Conservation (phyloP, 1,284 basidiomycete genomes). For the Pyrrhoderma noxium region DNA sequence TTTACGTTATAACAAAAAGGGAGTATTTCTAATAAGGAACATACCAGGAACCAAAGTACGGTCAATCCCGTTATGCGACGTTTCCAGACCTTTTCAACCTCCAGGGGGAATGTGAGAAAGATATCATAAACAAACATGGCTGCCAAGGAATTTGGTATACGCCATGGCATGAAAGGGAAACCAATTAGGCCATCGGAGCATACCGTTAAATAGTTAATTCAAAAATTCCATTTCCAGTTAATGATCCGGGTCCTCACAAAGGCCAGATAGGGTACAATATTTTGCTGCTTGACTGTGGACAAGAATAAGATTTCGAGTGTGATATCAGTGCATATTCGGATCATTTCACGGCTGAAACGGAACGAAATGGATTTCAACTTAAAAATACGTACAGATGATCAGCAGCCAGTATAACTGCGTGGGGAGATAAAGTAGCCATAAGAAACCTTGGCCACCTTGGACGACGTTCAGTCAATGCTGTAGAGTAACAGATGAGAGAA, state of each 20-base stretch:
- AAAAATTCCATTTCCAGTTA: too few relatives aligned
- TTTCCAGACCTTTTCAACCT: conserved; percentile 11
- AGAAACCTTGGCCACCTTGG: too few relatives aligned
- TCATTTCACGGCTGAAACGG: too few relatives aligned
- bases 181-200: not conserved
- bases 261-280: conserved; percentile 2
- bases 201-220: too few relatives aligned
- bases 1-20: too few relatives aligned
- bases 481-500: too few relatives aligned
- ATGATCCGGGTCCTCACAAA: not conserved
- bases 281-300: conserved; percentile 1
- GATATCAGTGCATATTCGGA: too few relatives aligned
- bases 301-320: not conserved
- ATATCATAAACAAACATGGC: conserved; percentile 11
- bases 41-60: conserved; percentile 9
- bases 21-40: not conserved
- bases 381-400: conserved; percentile 7
- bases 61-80: conserved; percentile 1
- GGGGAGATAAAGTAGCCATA: too few relatives aligned
- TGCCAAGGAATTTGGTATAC: not conserved
- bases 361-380: too few relatives aligned
- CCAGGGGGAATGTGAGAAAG: conserved; percentile 1
- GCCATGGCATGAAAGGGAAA: not conserved
- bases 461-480: too few relatives aligned
- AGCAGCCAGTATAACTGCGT: not conserved